Conservation (phyloP, 2,329 filamentous ascomycete genomes). For the Ophiostoma montium region DNA sequence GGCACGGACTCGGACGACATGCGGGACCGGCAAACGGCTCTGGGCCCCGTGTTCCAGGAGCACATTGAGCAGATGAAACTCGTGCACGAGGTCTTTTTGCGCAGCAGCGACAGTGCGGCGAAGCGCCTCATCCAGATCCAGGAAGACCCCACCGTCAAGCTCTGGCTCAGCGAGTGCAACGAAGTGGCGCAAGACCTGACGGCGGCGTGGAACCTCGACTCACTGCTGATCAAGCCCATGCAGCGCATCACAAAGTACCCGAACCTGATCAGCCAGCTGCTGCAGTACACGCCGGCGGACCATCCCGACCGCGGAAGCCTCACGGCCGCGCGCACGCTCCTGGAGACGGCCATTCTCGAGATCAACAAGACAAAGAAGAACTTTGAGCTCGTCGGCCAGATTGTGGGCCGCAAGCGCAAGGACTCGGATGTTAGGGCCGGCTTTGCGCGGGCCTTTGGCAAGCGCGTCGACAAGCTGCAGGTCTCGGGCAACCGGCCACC, state of each 20-base stretch:
- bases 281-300: slow-evolving; percentile 63
- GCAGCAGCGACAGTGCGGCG: slow-evolving; percentile 47
- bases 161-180: slow-evolving; percentile 90
- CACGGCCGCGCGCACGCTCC: slow-evolving; percentile 31
- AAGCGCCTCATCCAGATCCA: slow-evolving; percentile 49
- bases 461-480: slow-evolving; percentile 73
- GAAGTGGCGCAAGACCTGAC: slow-evolving; percentile 86
- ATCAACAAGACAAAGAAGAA: slow-evolving; percentile 96
- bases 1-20: slow-evolving; percentile 30
- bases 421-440: slow-evolving; percentile 78
- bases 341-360: slow-evolving; percentile 59
- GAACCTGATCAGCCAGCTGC: slow-evolving; percentile 64
- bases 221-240: slow-evolving; percentile 91
- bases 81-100: slow-evolving; percentile 47
- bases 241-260: slow-evolving; percentile 92
- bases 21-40: slow-evolving; percentile 36
- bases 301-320: slow-evolving; percentile 71
- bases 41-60: slow-evolving; percentile 39
- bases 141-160: slow-evolving; percentile 48
- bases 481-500: slow-evolving; percentile 44
- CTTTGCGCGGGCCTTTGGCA: slow-evolving; percentile 77
- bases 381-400: slow-evolving; percentile 80
- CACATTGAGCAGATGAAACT: slow-evolving; percentile 48
- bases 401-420: slow-evolving; percentile 72
- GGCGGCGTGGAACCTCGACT: slow-evolving; percentile 86